These are phyloP conservation scores for Blastobotrys elegans DNA, from an alignment of 1,139 yeast genomes.

Conservation along the genomic window DNA sequence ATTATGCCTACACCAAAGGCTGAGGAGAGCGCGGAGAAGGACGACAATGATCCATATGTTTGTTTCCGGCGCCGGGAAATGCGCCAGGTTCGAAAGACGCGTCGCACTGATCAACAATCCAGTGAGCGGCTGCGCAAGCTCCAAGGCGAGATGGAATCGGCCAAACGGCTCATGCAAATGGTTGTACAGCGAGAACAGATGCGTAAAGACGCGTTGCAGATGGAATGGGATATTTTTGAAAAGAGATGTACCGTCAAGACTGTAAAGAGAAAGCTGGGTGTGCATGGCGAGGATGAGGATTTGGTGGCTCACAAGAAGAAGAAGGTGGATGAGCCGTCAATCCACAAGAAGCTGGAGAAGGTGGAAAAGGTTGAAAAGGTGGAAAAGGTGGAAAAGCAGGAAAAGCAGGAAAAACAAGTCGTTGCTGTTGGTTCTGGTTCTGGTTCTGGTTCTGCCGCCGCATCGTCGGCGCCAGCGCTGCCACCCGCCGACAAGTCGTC, in stretches of 20 bases:
- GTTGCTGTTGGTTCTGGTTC: neutral
- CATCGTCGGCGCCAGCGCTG: slow-evolving; percentile 4
- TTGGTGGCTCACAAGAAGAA: slow-evolving; percentile 75
- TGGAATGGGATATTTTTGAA: slow-evolving; percentile 62
- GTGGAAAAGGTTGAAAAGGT: slow-evolving; percentile 17
- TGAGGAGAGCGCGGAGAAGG: slow-evolving; percentile 77
- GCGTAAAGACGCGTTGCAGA: slow-evolving; percentile 52
- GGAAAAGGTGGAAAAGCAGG: slow-evolving; percentile 19
- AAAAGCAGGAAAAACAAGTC: slow-evolving; percentile 12
- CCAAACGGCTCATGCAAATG: slow-evolving; percentile 62
- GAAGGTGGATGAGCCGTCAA: slow-evolving; percentile 36
- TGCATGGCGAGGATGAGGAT: slow-evolving; percentile 82
- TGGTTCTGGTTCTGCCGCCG: too few relatives aligned
- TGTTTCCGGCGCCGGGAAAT: slow-evolving; percentile 95
- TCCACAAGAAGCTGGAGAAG: slow-evolving; percentile 16
- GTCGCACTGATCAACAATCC: slow-evolving; percentile 89
- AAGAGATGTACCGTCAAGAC: slow-evolving; percentile 66
- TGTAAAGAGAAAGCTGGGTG: slow-evolving; percentile 67
- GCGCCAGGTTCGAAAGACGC: slow-evolving; percentile 91
- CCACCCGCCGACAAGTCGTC: slow-evolving; percentile 6
- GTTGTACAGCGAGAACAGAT: slow-evolving; percentile 73
- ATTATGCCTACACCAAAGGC: slow-evolving; percentile 73
- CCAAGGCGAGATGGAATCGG: slow-evolving; percentile 71
- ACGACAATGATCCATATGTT: slow-evolving; percentile 90
- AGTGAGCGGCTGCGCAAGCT: slow-evolving; percentile 76